Base-by-base conservation (phyloP, 176 grass and related monocot genomes). In the Carex parvula region DNA sequence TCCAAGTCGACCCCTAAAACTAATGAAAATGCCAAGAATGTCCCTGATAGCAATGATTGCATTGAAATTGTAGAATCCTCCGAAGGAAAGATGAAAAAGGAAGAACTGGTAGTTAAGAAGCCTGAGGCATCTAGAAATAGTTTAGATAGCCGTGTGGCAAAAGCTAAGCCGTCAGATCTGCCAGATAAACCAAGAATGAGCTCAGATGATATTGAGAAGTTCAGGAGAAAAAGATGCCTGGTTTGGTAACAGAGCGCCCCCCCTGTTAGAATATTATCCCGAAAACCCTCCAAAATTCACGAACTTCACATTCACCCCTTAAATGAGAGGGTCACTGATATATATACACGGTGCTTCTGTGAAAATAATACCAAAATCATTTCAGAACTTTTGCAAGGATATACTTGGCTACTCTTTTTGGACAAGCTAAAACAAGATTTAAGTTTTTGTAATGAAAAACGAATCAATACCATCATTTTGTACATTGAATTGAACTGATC, bases 191-290 rank as follows among this genome's bases (percentile, higher is more conserved):
- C 94, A 58, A 87, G 89, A 53, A 89, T 96, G 94, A 96, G 91
- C 85, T 96, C 91, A 29, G 94, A 96, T 83, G 94, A 96, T 68
- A 90, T 96, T 4, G 91, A 93, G 87, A 96, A 96, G 85, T 93
- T 93, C 48, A 84, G 89, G 58, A 87, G 87, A 84, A 86, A 80
- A 24, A 88, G 94, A 89, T 96, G 94, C 62, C 88, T 96, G 72
- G 89, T 93, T 73, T 96, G 94, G 94, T 96, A 84, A 96, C 84
- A 69, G 42, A 57, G 60, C 32, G 20, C 11, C 50, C 11, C 11
- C 41, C 48, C 24, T 81, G 29, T 16, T 80, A 22, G 18, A 64
- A 81, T 81, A 59, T 81, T 64, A 64, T 63, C 60, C 20, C 5
- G 4, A 29, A 68, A 33, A 69, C 39, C 5, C 24, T 53, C 20